A percentile compares a stretch with the other conserved stretches of the same genome.
Evolutionary conservation across 345 rosid species (phyloP).

Genomic region (Boechera stricta): DNA sequence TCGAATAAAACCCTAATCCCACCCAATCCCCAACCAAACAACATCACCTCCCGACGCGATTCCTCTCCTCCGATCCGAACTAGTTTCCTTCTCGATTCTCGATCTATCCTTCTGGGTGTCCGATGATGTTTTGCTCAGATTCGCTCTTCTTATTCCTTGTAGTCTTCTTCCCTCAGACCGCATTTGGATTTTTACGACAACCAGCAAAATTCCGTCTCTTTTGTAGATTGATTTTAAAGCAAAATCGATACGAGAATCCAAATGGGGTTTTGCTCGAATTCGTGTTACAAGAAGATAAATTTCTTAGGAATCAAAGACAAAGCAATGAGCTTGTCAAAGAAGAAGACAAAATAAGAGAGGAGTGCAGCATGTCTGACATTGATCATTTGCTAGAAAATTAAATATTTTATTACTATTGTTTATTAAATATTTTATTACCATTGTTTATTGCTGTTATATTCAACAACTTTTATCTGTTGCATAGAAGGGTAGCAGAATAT

Average conservation of each 20-base stretch:
- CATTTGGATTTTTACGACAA: conserved; percentile 54
- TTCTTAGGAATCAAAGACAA: conserved; percentile 37
- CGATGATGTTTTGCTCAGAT: neutral
- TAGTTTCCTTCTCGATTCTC: conserved; percentile 35
- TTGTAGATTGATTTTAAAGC: neutral
- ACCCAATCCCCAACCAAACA: conserved; percentile 55
- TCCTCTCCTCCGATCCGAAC: conserved; percentile 42
- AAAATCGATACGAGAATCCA: conserved; percentile 31
- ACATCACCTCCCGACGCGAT: conserved; percentile 72
- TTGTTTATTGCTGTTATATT: too few relatives aligned
- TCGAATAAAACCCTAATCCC: conserved; percentile 40
- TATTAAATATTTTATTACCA: too few relatives aligned
- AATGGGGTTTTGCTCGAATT: conserved; percentile 31
- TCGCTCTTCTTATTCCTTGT: conserved; percentile 31
- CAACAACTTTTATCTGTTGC: too few relatives aligned
- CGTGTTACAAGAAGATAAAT: neutral
- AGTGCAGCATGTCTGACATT: neutral
- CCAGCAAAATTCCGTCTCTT: conserved; percentile 33
- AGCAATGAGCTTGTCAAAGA: conserved; percentile 37
- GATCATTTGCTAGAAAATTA: too few relatives aligned
- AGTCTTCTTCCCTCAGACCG: conserved; percentile 58
- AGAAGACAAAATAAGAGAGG: conserved; percentile 14
- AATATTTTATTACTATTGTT: too few relatives aligned
- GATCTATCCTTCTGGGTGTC: conserved; percentile 45
- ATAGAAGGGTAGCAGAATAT: too few relatives aligned